Conservation (phyloP, 1,139 yeast genomes). For the Blastobotrys apis region DNA sequence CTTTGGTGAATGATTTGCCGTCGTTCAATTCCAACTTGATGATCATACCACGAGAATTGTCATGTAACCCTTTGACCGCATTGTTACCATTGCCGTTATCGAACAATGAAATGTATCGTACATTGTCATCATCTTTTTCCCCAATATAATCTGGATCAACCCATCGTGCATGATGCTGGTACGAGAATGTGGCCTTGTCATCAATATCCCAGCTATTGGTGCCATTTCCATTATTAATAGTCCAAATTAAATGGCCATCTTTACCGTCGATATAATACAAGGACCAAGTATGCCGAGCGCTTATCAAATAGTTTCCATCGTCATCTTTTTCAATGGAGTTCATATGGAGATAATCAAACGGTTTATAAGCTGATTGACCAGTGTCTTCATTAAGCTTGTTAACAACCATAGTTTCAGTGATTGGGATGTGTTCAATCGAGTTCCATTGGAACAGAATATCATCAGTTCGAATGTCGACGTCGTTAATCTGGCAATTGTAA, state of each 20-base stretch:
- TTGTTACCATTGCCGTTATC: constrained; percentile 10
- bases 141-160: constrained; percentile 12
- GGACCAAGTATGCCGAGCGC: constrained; percentile 40
- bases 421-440: constrained; percentile 39
- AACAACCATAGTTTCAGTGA: constrained; percentile 34
- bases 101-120: constrained; percentile 7
- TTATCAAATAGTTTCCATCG: constrained; percentile 38
- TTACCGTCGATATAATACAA: constrained; percentile 39
- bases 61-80: neutral
- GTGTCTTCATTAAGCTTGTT: constrained; percentile 32
- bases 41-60: constrained; percentile 12
- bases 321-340: constrained; percentile 42
- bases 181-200: constrained; percentile 10
- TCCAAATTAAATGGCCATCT: constrained; percentile 40
- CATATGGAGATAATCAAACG: constrained; percentile 44
- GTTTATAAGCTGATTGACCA: constrained; percentile 37
- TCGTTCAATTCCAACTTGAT: constrained; percentile 7
- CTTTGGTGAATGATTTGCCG: neutral
- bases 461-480: constrained; percentile 39
- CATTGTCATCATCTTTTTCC: constrained; percentile 5
- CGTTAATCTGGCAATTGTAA: constrained; percentile 20
- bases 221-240: constrained; percentile 4
- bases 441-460: constrained; percentile 41
- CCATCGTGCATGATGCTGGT: constrained; percentile 14
- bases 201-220: constrained; percentile 6